Base-by-base conservation (phyloP, 768 basidiomycete species). In the Leccinum longicurvipes region DNA sequence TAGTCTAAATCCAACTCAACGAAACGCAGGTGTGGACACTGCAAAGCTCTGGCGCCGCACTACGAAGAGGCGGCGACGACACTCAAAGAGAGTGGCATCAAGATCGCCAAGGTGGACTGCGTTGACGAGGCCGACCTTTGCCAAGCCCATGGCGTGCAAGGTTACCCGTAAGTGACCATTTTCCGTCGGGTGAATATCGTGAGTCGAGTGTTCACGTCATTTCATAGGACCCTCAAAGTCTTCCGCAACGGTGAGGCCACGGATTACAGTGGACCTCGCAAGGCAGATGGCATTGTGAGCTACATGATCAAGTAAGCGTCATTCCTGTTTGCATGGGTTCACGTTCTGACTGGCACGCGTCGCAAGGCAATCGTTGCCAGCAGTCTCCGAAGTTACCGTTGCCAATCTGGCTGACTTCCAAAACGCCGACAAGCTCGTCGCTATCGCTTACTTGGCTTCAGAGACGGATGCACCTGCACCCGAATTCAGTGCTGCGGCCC, bases 21-120 rank as follows among this genome's bases (percentile, higher is more conserved):
- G 7, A 42, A 32, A 24, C 5, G n/a, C 51, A 91, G 89, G 90
- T 95, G 93, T 70, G 93, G 93, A 46, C 94, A 97, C 76, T 97
- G 95, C 80, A 96, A 96, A 68, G 90, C 93, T 31, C 81, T 97
- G 51, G 93, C 93, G 21, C 94, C 94, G 51, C 87, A 96, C 60
- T 96, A 95, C 62, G 92, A 95, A 70, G 86, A 90, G 71, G 96
- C 97, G 4, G 94, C 97, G 1, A 96, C 95, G 11, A 77, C 84
- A 32, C 85, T 99, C 72, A 97, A 96, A 77, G 88, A 87, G 60
- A 90, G 86, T 71, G 79, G 79, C 72, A 92, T 99, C 76, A 89
- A 89, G 72, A 74, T 99, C 51, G 94, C 94, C 62, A 96, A 98
- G 70, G 95, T 98, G 50, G 93, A 98, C 78, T 98, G 96, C 72